A percentile compares a stretch with the other conserved stretches of the same genome.
Evolutionary conservation across 148 eudicot species (phyloP).

Genomic region (Diospyros lotus): DNA sequence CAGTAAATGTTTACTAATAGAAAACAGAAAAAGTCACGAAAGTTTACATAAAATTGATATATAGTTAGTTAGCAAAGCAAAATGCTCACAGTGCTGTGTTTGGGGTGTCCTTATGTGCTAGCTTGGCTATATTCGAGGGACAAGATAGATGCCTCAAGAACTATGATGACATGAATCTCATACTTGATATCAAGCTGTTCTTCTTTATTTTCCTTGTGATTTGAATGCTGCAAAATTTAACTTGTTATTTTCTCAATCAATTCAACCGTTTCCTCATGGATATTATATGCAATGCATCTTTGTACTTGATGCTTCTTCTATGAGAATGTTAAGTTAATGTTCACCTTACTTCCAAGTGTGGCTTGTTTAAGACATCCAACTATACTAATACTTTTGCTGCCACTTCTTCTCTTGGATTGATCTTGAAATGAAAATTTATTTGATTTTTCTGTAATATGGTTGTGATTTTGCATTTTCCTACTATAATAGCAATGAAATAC

Average conservation of each 20-base stretch:
- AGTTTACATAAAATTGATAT: too few relatives aligned
- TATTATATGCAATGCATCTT: neutral
- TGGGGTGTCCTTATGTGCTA: neutral
- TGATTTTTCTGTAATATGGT: neutral
- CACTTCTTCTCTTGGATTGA: neutral
- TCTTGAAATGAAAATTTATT: neutral
- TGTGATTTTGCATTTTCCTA: neutral
- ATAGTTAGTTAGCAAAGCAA: neutral
- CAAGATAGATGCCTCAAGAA: neutral
- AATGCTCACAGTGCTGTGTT: neutral
- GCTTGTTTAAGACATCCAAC: neutral
- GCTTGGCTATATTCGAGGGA: neutral
- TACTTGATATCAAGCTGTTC: neutral
- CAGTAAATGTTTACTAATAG: too few relatives aligned
- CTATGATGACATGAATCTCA: too few relatives aligned
- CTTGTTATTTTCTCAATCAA: neutral
- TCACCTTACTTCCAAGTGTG: neutral
- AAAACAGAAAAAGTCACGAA: too few relatives aligned
- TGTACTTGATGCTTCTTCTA: neutral
- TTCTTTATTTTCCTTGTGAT: neutral
- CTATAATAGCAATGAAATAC: neutral
- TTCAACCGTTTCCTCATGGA: neutral
- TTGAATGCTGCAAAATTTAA: neutral
- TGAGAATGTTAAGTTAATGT: neutral
- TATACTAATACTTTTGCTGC: neutral